Base-by-base conservation (phyloP, 345 rosid species). In the Sisymbrium altissimum region DNA sequence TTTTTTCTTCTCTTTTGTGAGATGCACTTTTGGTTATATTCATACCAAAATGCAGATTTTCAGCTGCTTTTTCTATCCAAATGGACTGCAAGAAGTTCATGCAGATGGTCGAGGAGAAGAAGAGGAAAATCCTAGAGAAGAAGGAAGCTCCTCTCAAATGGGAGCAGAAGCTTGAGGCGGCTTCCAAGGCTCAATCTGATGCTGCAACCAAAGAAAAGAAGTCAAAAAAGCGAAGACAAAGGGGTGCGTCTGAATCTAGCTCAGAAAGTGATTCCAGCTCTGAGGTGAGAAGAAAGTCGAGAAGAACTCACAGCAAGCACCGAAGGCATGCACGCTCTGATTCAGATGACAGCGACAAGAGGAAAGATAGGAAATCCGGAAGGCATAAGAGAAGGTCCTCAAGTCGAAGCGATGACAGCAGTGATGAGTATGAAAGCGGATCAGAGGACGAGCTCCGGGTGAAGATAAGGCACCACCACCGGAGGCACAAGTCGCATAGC, bases 21-120 rank as follows among this genome's bases (percentile, higher is more conserved):
- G 99, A 95, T 87, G 97, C 65, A 81, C 92, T 87, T 89, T 81
- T 55, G 86, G 83, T 70, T 88, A 81, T 86, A 80, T 69, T 85
- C 97, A 80, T 90, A 82, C 89, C 83, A 81, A 80, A 82, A 95
- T 95, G 97, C 96, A 95, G 99, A 68, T 80, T 38, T 88, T 87
- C 87, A 84, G 78, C 78, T 86, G 82, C 77, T 71, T 84, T 87
- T 79, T 80, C 9, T 53, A 46, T 68, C 52, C 41, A 84, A 87
- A 94, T 92, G 97, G 97, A 94, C 89, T 80, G 86, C 97, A 94
- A 92, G 87, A 94, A 77, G 82, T 94, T 94, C 86, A 88, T 92
- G 68, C 96, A 88, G 79, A 46, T 95, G 92, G 97, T 92, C 23
- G 97, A 95, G 85, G 97, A 95, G 88, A 92, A 91, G 71, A 92